These are phyloP conservation scores for Samsoniella hepiali DNA, from an alignment of 2,329 filamentous ascomycete species.

Conservation along the genomic window DNA sequence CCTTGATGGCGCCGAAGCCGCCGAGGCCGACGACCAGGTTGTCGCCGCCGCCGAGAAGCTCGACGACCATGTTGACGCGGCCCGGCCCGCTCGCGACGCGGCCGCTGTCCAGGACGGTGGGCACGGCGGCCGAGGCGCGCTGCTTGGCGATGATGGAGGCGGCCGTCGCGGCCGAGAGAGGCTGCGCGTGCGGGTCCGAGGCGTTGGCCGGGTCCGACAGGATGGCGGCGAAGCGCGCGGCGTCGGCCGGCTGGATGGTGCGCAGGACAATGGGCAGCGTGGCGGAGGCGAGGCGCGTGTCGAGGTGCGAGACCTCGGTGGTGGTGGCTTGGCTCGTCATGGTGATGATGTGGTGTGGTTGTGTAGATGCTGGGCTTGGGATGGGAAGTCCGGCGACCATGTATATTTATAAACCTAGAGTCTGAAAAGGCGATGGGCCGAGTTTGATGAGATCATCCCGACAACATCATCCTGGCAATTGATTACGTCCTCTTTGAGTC, in stretches of 20 bases:
- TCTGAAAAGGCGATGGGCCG: too few relatives aligned
- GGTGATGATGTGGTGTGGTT: neutral
- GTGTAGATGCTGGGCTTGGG: neutral
- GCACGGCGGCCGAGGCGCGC: slow-evolving; percentile 27
- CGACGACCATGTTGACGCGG: slow-evolving; percentile 28
- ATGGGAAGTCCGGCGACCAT: neutral
- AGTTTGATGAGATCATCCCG: too few relatives aligned
- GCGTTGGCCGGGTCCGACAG: slow-evolving; percentile 24
- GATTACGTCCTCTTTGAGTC: slow-evolving; percentile 5
- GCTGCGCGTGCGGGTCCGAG: slow-evolving; percentile 21
- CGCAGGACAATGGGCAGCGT: slow-evolving; percentile 28
- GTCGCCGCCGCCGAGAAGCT: slow-evolving; percentile 16
- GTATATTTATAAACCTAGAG: neutral
- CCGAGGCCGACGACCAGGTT: slow-evolving; percentile 27
- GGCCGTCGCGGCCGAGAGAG: slow-evolving; percentile 21
- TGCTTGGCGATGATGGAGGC: slow-evolving; percentile 22
- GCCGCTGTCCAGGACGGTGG: slow-evolving; percentile 22
- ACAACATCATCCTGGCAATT: neutral
- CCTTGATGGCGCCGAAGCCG: slow-evolving; percentile 30
- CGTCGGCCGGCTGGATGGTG: slow-evolving; percentile 25
- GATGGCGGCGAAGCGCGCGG: slow-evolving; percentile 25
- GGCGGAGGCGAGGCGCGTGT: slow-evolving; percentile 24
- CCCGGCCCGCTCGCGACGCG: slow-evolving; percentile 24
- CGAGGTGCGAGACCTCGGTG: slow-evolving; percentile 23
- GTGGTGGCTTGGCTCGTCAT: slow-evolving; percentile 18